Evolutionary conservation across 768 basidiomycete species (phyloP), one percentile per base, ranked within the genome.

Genomic region (Pisolithus marmoratus): DNA sequence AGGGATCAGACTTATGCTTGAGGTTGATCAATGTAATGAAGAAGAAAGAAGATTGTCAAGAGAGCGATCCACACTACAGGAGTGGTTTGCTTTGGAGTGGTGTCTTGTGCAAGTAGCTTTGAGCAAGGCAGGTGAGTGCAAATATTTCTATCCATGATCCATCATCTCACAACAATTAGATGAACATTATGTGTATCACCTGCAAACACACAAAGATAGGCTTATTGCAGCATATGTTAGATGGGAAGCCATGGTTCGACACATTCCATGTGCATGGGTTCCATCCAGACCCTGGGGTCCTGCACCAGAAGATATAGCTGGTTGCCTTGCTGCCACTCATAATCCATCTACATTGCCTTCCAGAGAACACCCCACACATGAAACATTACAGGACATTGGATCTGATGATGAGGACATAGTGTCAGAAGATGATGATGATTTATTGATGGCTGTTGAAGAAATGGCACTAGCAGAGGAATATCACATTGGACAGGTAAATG

Each of bases 381-480:
- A 5, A 38, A 5, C 37, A 38, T 14, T 38, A n/a, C 15, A n/a
- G n/a, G n/a, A n/a, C n/a, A n/a, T n/a, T n/a, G n/a, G 19, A 5
- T 38, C 37, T 38, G 37, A 49, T 49, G 15, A 2, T 14, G 37
- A 38, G 12, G 37, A 38, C 4, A 14, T 38, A n/a, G 5, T 5
- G 12, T 38, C 37, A 38, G 37, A 38, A 14, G 37, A 4, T 38
- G 37, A 4, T 38, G 37, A 38, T 50, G 43, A 50, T 29, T n/a
- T 50, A 5, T 42, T 50, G 49, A 41, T 34, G 31, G 49, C n/a
- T 2, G 29, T 46, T 22, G 43, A 50, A 15, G 43, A 50, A 24
- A 41, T 50, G 38, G 42, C 41, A 50, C 31, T 50, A 34, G 23
- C 49, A n/a, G 40, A 50, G 17, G 49, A 46, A 41, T 50, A 50